Evolutionary conservation across 2,329 filamentous ascomycete species (phyloP), one percentile per base, ranked within the genome.

Genomic region (Fusarium proliferatum): DNA sequence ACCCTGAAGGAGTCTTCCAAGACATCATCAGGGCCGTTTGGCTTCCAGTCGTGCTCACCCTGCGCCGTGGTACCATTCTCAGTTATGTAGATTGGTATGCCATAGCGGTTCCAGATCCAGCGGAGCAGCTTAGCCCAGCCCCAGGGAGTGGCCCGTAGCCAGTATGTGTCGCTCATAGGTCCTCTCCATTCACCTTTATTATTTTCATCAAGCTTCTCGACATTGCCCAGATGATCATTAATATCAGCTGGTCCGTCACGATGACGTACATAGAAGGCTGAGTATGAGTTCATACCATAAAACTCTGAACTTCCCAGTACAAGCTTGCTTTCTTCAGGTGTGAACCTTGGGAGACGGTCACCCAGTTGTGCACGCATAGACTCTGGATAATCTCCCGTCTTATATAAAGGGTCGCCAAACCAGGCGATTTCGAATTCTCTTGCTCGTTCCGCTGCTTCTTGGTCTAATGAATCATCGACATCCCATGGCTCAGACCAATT

Each of bases 251-350:
- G 79, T n/a, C 65, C 77, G 39, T 78, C 79, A 19, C 79, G 79
- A 65, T 84, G 81, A 9, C 76, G 78, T 19, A 83, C 77, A 39
- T 79, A 85, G 48, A 84, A 84, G 0, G 82, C 80, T 2, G 82
- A 83, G 74, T 85, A 85, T 19, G 82, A 84, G 71, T 85, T 84
- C 81, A 85, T 85, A 36, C 83, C 83, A 57, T 84, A 85, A 30
- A 80, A 79, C 51, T 83, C 80, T 5, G 81, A 82, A 63, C 81
- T 83, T 3, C 81, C 81, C 1, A 81, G 78, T 9, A 85, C 76
- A 11, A 84, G 75, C n/a, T 68, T 77, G 61, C 80, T 81, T 71
- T 84, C 83, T 62, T 84, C 82, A 19, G 79, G 76, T 1, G 82
- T 84, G 58, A 84, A 84, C 0, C 64, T 67, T 0, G 82, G 82